Percentiles rank a stretch among this genome's conserved stretches.
Evolutionary conservation across 139 green algal genomes (phyloP).

Genomic region (Chlorella vulgaris): DNA sequence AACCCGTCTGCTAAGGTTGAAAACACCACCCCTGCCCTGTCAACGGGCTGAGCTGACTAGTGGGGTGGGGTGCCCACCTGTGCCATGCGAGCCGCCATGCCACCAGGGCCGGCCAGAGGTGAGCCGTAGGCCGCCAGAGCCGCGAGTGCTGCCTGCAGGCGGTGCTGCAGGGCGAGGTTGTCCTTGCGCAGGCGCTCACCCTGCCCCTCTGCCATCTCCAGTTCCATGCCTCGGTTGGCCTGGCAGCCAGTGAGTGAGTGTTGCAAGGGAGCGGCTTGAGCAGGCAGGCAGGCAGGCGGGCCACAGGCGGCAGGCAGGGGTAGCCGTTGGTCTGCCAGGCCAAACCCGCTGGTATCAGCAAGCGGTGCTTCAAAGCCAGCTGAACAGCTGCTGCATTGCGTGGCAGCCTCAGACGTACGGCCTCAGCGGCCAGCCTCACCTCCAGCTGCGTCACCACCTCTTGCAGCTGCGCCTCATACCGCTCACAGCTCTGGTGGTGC

Average conservation of each 20-base stretch:
- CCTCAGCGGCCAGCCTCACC: no score
- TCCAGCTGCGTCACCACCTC: constrained; percentile 51
- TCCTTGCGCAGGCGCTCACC: constrained; percentile 44
- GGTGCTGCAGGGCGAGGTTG: constrained; percentile 31
- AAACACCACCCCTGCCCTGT: no score
- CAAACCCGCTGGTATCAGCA: no score
- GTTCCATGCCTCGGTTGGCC: constrained; percentile 57
- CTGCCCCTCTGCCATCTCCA: constrained; percentile 60
- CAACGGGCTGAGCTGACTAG: no score
- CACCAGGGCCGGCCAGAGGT: constrained; percentile 9
- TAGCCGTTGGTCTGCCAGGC: no score
- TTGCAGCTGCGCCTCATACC: constrained; percentile 14
- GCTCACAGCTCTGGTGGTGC: background rate
- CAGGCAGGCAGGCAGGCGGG: no score
- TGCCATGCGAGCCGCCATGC: constrained; percentile 21
- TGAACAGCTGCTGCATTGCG: background rate
- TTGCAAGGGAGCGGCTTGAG: no score
- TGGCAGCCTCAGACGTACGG: no score
- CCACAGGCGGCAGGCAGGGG: no score
- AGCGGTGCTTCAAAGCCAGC: no score
- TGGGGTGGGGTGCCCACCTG: constrained; percentile 12
- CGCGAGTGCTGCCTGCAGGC: constrained; percentile 37
- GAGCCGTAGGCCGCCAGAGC: constrained; percentile 30
- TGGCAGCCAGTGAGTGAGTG: constrained; percentile 21
- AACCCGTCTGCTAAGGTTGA: no score